Evolutionary conservation across 1,139 yeast genomes (phyloP), one percentile per base, ranked within the genome.

Genomic region (Saccharomyces uvarum): DNA sequence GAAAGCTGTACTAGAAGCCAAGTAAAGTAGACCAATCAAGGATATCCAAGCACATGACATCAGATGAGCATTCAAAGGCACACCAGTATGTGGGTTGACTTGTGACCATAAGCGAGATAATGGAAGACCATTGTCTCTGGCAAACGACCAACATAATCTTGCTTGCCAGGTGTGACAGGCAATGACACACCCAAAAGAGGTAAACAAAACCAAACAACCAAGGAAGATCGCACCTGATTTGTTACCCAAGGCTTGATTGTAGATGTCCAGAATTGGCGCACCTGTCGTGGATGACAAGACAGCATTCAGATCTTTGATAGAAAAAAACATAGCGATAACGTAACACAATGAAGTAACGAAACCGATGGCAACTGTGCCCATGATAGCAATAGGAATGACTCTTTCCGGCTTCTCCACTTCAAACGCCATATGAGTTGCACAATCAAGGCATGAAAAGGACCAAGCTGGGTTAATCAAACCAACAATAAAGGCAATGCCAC

Each of bases 141-240:
- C 77, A 67, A 85, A 86, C 7, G 90, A 83, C 91, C 91, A 86
- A 63, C 87, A 80, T 61, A 84, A 73, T 67, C 89, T 76, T 49
- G 88, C 84, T 72, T 82, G 87, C 88, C 89, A 83, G 3, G 91
- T 84, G 64, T 85, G 90, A 55, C 85, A 78, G 6, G 87, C 79
- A 59, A 84, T 82, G 57, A 82, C 82, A 68, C 90, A 85, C 44
- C 89, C 88, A 63, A 80, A 74, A 2, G 87, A 84, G 9, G 89
- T 84, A 53, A 80, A 73, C 55, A 83, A 72, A 51, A 84, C 75
- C 59, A 85, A 70, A 24, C 78, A 69, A 49, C 84, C 87, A 50
- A 86, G 74, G 56, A 81, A 76, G 47, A 82, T 70, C 2, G 88
- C 87, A 53, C 86, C 87, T 19, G 76, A 78, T 59, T 73, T 78